Evolutionary conservation across 805 yeast species (phyloP).

Genomic region (Metschnikowia orientalis): DNA sequence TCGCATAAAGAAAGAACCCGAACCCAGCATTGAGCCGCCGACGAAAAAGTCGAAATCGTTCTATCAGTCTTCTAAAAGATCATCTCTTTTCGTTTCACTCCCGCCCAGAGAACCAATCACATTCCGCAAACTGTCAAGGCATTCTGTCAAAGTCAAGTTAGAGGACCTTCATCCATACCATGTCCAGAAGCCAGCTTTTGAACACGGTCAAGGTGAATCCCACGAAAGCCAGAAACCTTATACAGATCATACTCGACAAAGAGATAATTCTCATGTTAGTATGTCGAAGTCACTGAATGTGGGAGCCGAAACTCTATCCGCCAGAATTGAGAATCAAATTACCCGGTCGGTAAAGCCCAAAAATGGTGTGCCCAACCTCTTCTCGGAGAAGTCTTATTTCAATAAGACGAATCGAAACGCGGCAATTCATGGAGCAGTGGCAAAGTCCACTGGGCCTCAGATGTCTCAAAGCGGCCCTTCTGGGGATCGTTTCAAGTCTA

Average conservation of each 20-base stretch:
- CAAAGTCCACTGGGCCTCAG: too few relatives aligned
- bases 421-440: too few relatives aligned
- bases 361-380: not conserved
- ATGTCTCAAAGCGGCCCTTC: too few relatives aligned
- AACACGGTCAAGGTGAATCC: too few relatives aligned
- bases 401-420: conserved; percentile 3
- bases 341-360: conserved; percentile 1
- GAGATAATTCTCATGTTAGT: too few relatives aligned
- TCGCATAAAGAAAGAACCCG: too few relatives aligned
- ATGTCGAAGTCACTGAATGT: too few relatives aligned
- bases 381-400: conserved; percentile 4
- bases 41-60: conserved; percentile 3
- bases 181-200: too few relatives aligned
- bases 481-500: too few relatives aligned
- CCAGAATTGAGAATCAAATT: conserved; percentile 2
- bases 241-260: too few relatives aligned
- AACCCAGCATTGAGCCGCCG: not conserved
- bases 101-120: conserved; percentile 39
- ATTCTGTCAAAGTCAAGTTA: conserved; percentile 12
- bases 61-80: conserved; percentile 26
- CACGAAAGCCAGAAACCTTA: too few relatives aligned
- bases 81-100: conserved; percentile 33
- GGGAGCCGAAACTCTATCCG: too few relatives aligned
- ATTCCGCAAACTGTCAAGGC: conserved; percentile 8
- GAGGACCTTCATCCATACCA: conserved; percentile 4